Evolutionary conservation across 257 asterid species (phyloP).

Genomic region (Asclepias syriaca): DNA sequence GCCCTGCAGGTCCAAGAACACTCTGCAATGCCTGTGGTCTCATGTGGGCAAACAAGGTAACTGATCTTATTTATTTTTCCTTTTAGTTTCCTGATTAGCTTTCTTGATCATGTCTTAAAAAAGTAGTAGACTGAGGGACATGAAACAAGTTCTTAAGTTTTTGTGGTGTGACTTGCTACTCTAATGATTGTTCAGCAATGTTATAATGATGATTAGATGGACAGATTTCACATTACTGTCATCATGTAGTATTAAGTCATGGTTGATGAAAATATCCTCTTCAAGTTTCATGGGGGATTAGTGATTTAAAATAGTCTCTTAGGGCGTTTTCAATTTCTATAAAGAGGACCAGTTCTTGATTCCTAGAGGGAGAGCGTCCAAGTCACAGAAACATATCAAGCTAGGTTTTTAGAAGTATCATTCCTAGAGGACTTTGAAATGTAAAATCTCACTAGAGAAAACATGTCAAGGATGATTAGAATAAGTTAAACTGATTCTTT

Average conservation of each 20-base stretch:
- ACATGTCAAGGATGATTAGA: background rate
- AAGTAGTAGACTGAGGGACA: background rate
- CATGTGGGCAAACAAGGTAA: slow-evolving; percentile 40
- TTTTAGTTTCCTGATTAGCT: background rate
- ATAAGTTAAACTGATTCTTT: background rate
- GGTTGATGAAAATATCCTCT: background rate
- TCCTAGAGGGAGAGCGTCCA: background rate
- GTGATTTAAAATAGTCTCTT: background rate
- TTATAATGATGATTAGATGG: background rate
- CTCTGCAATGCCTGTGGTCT: slow-evolving; percentile 44
- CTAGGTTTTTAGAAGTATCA: background rate
- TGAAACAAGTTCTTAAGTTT: background rate
- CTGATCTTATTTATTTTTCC: background rate
- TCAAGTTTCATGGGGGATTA: background rate
- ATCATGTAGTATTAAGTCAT: background rate
- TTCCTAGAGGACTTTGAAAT: background rate
- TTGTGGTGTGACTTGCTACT: background rate
- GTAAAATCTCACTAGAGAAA: background rate
- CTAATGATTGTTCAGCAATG: background rate
- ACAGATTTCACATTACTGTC: background rate
- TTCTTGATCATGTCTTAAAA: background rate
- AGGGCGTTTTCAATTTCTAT: background rate
- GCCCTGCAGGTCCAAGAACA: slow-evolving; percentile 42
- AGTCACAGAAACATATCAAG: background rate
- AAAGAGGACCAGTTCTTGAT: no score